Base-by-base conservation (phyloP, 2,329 filamentous ascomycete species). In the Trichoderma sp. region DNA sequence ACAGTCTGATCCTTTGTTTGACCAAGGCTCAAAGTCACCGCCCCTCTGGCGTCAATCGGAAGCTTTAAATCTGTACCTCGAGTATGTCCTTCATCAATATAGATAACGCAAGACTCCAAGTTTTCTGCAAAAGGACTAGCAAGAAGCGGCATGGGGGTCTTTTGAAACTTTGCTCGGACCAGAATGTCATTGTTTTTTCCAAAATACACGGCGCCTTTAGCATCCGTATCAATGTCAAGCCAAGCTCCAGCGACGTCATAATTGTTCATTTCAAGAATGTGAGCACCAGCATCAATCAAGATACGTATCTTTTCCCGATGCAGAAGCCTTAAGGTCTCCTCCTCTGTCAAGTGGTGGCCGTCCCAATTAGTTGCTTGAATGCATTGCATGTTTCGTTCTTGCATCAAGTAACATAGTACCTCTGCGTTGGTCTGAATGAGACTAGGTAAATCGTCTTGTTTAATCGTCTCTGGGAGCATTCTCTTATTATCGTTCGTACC, bases 401-500 rank as follows among this genome's bases (percentile, higher is more conserved):
- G 80, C 0, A 91, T 77, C 0, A 91, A 77, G 69, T 89, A 89
- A 0, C 81, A 83, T 0, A 91, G 76, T 0, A 91, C 89, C 56
- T 89, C 84, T 0, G 89, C 88, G 68, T 89, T 91, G 0, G 89
- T 91, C 58, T 90, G 86, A 0, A 77, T 73, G 0, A 91, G 80
- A 0, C 80, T 76, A 0, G 81, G 78, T 0, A 93, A 80, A 69
- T 93, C 89, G 0, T 86, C 77, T 63, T 92, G 89, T 24, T 79
- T 76, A 24, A 92, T 87, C 11, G 51, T 70, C n/a, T 88, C 75
- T 0, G 90, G 90, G 0, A 92, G 77, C 39, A 90, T 81, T 0
- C 77, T 79, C 49, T 84, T 81, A 24, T 86, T 88, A 73, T 93
- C 90, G 54, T 91, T 92, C 0, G 91, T 93, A 0, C 90, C 90